A percentile compares a stretch with the other conserved stretches of the same genome.
Evolutionary conservation across 2,329 filamentous ascomycete species (phyloP).

Genomic region (Arachnopeziza araneosa): DNA sequence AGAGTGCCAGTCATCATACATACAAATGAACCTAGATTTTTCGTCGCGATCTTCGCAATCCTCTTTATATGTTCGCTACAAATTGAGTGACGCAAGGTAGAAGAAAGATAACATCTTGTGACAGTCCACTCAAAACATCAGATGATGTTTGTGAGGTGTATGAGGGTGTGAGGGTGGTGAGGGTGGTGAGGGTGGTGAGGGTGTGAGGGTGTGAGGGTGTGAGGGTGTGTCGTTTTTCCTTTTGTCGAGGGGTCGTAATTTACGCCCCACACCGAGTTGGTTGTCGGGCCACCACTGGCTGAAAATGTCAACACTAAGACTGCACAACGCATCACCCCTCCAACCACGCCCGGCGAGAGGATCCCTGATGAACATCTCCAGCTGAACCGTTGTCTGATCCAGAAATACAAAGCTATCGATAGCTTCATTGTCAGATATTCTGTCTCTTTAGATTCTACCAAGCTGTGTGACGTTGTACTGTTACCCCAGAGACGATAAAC

Average conservation of each 20-base stretch:
- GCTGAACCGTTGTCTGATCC: neutral
- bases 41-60: no score
- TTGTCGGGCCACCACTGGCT: neutral
- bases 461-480: neutral
- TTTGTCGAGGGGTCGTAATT: neutral
- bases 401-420: neutral
- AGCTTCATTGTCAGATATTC: neutral
- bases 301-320: neutral
- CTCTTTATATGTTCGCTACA: no score
- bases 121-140: no score
- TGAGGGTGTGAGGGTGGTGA: no score
- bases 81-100: no score
- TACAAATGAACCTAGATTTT: no score
- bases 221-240: neutral
- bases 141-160: no score
- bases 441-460: neutral
- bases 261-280: neutral
- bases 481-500: neutral
- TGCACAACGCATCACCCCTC: neutral
- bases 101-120: no score
- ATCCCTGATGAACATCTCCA: neutral
- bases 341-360: neutral
- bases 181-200: no score
- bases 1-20: no score
- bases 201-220: no score